A percentile compares a stretch with the other conserved stretches of the same genome.
Conservation (phyloP, 2,329 filamentous ascomycete genomes). For the Colletotrichum higginsianum region DNA sequence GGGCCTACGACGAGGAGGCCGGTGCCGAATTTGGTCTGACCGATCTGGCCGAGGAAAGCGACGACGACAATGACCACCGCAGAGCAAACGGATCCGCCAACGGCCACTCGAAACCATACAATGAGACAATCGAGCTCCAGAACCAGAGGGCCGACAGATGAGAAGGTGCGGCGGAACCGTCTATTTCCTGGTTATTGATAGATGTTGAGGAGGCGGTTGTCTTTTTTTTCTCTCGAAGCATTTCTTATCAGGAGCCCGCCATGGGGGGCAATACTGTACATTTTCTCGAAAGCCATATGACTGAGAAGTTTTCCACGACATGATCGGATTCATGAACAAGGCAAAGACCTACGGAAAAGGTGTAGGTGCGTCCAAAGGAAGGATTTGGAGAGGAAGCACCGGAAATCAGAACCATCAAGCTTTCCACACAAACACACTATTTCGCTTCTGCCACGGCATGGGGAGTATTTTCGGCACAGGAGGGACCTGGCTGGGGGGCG, state of each 20-base stretch:
- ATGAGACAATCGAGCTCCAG: constrained; percentile 66
- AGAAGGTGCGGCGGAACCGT: constrained; percentile 31
- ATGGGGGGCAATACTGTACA: constrained; percentile 42
- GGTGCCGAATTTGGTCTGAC: constrained; percentile 80
- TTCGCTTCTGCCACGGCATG: constrained; percentile 37
- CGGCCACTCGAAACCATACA: constrained; percentile 56
- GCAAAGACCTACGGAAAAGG: constrained; percentile 40
- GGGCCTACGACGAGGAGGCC: constrained; percentile 89
- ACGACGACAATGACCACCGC: constrained; percentile 66
- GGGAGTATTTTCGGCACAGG: constrained; percentile 37
- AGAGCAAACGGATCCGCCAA: constrained; percentile 58
- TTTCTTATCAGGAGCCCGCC: constrained; percentile 31
- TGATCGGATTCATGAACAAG: constrained; percentile 42
- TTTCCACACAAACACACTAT: constrained; percentile 18
- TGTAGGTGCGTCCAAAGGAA: constrained; percentile 32
- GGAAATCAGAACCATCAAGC: constrained; percentile 28
- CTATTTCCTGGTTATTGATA: constrained; percentile 26
- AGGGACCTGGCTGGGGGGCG: constrained; percentile 29
- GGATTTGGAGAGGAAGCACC: constrained; percentile 17
- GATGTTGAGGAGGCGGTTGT: constrained; percentile 26
- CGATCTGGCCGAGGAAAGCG: constrained; percentile 84
- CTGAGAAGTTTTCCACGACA: constrained; percentile 43
- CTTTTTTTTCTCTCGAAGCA: constrained; percentile 34
- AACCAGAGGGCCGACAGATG: constrained; percentile 59
- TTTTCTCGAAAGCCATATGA: constrained; percentile 42